phyloP scores from a whole-genome alignment of 1,139 yeast species.

The Waltiozyma sp. region DNA sequence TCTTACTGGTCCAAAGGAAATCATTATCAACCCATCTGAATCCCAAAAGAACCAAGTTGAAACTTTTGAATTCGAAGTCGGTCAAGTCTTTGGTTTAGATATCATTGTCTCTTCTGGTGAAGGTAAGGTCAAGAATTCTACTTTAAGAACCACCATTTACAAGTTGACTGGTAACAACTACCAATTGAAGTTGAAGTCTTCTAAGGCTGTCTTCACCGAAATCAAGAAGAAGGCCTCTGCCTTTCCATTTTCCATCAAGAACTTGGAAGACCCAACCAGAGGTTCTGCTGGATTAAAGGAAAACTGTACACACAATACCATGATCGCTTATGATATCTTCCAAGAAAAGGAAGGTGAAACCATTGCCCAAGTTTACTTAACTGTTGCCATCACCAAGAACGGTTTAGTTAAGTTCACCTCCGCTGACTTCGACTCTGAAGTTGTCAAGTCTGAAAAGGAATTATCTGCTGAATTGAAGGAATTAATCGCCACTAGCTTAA shows the following conservation, averaged over 20 bases:
- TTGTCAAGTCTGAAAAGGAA: constrained; percentile 48
- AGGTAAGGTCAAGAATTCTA: constrained; percentile 57
- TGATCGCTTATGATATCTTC: constrained; percentile 60
- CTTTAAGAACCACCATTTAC: constrained; percentile 59
- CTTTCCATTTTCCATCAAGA: constrained; percentile 63
- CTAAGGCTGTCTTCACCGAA: constrained; percentile 58
- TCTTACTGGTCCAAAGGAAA: constrained; percentile 66
- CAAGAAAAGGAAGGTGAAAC: constrained; percentile 59
- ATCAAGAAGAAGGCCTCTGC: constrained; percentile 55
- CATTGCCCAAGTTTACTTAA: constrained; percentile 67
- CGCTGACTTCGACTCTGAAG: constrained; percentile 34
- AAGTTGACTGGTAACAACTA: constrained; percentile 63
- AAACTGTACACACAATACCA: constrained; percentile 58
- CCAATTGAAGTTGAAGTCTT: constrained; percentile 62
- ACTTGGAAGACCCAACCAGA: constrained; percentile 58
- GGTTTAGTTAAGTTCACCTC: constrained; percentile 61
- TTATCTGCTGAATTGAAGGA: constrained; percentile 39
- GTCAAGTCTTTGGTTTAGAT: constrained; percentile 73
- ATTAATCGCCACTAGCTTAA: constrained; percentile 46
- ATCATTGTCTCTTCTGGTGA: constrained; percentile 55
- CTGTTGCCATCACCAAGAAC: constrained; percentile 65
- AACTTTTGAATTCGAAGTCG: constrained; percentile 57
- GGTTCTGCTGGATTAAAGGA: constrained; percentile 71
- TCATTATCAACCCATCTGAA: constrained; percentile 66
- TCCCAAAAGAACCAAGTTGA: constrained; percentile 55